These are phyloP conservation scores for Mycosarcoma maydis DNA, from an alignment of 1,284 basidiomycete genomes.

Conservation along the genomic window DNA sequence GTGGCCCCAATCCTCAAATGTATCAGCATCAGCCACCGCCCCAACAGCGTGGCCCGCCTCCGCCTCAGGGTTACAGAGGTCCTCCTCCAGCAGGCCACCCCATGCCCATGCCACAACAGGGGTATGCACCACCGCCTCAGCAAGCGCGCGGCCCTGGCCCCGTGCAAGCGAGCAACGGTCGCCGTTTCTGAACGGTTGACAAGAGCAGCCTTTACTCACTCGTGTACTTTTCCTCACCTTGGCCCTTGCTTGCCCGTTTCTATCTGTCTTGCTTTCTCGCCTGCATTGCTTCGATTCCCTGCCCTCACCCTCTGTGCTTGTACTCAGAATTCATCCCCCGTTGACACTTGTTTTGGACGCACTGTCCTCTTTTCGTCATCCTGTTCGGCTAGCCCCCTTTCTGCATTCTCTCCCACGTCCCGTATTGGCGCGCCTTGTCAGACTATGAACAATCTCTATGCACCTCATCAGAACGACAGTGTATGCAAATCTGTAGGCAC, in stretches of 20 bases:
- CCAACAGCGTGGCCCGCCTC: slow-evolving; percentile 26
- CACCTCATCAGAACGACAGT: not conserved
- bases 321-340: no score
- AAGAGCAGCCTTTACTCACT: no score
- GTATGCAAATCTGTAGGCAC: no score
- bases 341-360: no score
- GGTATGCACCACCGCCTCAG: slow-evolving; percentile 31
- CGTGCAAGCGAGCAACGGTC: slow-evolving; percentile 27
- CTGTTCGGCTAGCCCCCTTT: slow-evolving; percentile 3
- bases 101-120: slow-evolving; percentile 30
- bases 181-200: slow-evolving; percentile 43
- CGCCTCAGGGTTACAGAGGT: slow-evolving; percentile 30
- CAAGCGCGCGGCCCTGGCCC: slow-evolving; percentile 29
- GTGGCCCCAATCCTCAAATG: slow-evolving; percentile 46
- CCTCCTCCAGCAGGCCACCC: slow-evolving; percentile 22
- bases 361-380: no score
- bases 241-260: not conserved
- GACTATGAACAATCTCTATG: slow-evolving; percentile 29
- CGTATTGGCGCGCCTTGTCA: slow-evolving; percentile 1
- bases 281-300: no score
- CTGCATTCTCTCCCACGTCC: slow-evolving; percentile 4
- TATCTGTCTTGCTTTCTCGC: not conserved
- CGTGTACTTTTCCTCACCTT: not conserved
- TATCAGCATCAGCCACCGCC: slow-evolving; percentile 32
- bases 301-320: no score